Conservation (phyloP, 108 stramenopile genomes). For the Skeletonema marinoi region DNA sequence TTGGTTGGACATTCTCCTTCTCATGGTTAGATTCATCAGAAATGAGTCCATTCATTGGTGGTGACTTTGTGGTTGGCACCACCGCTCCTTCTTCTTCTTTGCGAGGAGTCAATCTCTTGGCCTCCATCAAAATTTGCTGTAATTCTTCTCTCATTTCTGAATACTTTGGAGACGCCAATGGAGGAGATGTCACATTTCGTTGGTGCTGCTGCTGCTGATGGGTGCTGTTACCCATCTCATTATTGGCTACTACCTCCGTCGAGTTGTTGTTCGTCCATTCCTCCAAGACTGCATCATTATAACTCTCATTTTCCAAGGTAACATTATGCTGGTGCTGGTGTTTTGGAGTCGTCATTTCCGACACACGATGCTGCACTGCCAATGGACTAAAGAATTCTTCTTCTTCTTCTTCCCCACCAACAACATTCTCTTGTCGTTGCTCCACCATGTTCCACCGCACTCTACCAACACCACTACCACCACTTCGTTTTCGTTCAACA, state of each 20-base stretch:
- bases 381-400: conserved; percentile 1
- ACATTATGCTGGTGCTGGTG: not conserved
- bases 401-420: not conserved
- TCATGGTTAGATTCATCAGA: not conserved
- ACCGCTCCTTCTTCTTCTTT: not conserved
- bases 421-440: too few species aligned
- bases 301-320: too few species aligned
- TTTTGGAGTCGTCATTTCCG: not conserved
- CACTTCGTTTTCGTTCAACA: not conserved
- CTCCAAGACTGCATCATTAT: too few species aligned
- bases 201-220: too few species aligned
- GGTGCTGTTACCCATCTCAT: too few species aligned
- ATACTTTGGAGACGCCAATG: not conserved
- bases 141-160: not conserved
- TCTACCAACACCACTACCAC: not conserved
- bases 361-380: not conserved
- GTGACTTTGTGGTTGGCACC: too few species aligned
- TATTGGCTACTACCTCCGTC: too few species aligned
- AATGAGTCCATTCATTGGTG: not conserved
- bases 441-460: not conserved
- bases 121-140: not conserved
- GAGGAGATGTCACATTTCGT: not conserved
- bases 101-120: not conserved
- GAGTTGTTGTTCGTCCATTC: too few species aligned
- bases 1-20: not conserved